These are phyloP conservation scores for Phalaenopsis hybrid DNA, from an alignment of 116 monocot genomes.

Conservation along the genomic window DNA sequence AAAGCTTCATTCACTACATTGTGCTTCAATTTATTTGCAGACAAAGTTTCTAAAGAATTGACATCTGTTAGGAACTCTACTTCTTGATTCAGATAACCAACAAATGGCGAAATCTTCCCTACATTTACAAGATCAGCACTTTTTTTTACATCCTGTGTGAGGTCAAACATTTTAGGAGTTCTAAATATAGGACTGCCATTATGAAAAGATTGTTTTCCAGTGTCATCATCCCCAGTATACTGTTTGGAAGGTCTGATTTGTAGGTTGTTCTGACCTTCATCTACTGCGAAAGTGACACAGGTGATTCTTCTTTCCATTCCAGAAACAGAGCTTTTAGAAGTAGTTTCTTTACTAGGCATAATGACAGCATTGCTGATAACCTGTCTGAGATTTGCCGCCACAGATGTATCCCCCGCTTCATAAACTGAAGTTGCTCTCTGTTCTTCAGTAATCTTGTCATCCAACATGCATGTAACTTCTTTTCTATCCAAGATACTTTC, in stretches of 20 bases:
- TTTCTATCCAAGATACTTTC: conserved; percentile 7
- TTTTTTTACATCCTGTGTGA: background rate
- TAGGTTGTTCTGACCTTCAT: background rate
- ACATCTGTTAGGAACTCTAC: background rate
- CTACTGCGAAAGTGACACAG: background rate
- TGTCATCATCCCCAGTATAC: background rate
- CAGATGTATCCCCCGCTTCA: conserved; percentile 11
- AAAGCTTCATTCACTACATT: background rate
- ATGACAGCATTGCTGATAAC: conserved; percentile 2
- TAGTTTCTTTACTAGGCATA: background rate
- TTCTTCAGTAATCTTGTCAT: conserved; percentile 5
- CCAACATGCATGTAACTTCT: conserved; percentile 4
- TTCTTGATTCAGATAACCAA: conserved; percentile 1
- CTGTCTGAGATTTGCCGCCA: background rate
- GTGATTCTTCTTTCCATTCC: background rate
- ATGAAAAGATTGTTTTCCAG: background rate
- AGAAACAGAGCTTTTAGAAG: conserved; percentile 5
- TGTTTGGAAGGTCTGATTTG: background rate
- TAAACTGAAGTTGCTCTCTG: background rate
- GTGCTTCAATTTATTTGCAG: background rate
- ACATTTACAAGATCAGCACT: background rate
- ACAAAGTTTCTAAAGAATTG: background rate
- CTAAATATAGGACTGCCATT: conserved; percentile 2
- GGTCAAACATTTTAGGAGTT: conserved; percentile 5
- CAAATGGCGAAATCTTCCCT: background rate